Evolutionary conservation across 371 early-diverging fungal genomes (phyloP).

Genomic region (Catenaria anguillulae): DNA sequence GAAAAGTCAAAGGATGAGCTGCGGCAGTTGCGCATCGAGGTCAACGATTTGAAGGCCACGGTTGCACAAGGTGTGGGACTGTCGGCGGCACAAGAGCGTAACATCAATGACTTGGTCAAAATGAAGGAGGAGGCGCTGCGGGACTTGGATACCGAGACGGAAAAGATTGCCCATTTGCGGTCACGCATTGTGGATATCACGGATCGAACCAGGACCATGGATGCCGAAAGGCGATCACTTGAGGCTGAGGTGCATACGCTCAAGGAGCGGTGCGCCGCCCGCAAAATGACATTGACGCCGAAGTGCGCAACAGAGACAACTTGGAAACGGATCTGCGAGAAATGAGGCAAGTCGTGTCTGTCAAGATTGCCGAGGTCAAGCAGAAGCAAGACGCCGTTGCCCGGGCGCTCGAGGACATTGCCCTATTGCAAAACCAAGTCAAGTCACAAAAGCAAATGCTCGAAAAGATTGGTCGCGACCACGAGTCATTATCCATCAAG

Average conservation of each 20-base stretch:
- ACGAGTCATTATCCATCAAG: background rate
- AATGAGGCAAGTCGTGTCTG: background rate
- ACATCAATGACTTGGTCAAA: constrained; percentile 1
- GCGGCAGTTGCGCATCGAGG: background rate
- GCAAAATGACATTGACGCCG: constrained; percentile 19
- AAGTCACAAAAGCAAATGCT: constrained; percentile 2
- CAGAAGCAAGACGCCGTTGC: constrained; percentile 12
- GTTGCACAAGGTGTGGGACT: constrained; percentile 2
- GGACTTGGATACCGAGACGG: background rate
- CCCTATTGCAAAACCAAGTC: constrained; percentile 6
- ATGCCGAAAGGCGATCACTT: constrained; percentile 7
- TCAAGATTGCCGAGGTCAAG: constrained; percentile 11
- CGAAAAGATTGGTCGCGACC: constrained; percentile 1
- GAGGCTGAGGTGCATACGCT: constrained; percentile 10
- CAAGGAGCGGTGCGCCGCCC: constrained; percentile 13
- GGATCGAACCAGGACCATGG: background rate
- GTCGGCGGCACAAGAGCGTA: background rate
- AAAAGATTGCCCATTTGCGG: background rate
- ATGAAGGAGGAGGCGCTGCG: constrained; percentile 5
- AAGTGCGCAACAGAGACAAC: constrained; percentile 14
- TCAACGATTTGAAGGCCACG: constrained; percentile 3
- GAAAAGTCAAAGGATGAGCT: constrained; percentile 2
- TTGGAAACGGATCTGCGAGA: constrained; percentile 13
- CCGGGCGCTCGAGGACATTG: constrained; percentile 8
- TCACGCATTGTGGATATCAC: constrained; percentile 1